phyloP scores from a whole-genome alignment of 345 rosid genomes.

The Moringa oleifera region DNA sequence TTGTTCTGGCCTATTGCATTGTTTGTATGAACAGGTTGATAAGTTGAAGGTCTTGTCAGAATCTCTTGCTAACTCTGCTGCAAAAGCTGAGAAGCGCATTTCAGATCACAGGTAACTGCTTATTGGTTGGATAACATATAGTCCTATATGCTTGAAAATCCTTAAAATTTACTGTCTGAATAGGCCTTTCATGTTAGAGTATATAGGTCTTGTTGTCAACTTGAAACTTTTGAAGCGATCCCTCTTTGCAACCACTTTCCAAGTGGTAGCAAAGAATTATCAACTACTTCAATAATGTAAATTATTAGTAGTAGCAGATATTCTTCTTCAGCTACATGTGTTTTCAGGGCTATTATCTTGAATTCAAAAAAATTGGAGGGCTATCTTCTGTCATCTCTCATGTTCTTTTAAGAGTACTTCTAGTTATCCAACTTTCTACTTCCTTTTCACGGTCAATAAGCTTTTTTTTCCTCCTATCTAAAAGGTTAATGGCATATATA shows the following conservation, averaged over 20 bases:
- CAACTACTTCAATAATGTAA: neutral
- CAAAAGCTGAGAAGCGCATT: conserved; percentile 88
- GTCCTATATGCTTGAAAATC: neutral
- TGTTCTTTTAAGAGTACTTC: no score
- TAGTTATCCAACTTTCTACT: no score
- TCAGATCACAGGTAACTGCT: conserved; percentile 56
- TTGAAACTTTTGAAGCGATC: neutral
- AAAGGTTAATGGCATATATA: neutral
- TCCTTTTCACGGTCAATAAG: no score
- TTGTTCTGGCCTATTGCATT: conserved; percentile 4
- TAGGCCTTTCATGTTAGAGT: neutral
- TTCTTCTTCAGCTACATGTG: no score
- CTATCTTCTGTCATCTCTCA: no score
- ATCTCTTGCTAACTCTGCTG: conserved; percentile 70
- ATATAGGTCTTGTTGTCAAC: neutral
- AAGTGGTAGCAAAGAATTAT: neutral
- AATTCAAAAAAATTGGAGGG: no score
- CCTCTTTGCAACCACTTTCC: neutral
- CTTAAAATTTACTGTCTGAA: neutral
- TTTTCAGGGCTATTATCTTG: no score
- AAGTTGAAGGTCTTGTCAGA: conserved; percentile 89
- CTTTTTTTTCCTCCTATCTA: no score
- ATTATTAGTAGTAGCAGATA: no score
- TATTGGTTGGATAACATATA: neutral
- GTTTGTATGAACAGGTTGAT: conserved; percentile 54